Conservation (phyloP, 2,329 filamentous ascomycete species). For the Aspergillus eucalypticola region DNA sequence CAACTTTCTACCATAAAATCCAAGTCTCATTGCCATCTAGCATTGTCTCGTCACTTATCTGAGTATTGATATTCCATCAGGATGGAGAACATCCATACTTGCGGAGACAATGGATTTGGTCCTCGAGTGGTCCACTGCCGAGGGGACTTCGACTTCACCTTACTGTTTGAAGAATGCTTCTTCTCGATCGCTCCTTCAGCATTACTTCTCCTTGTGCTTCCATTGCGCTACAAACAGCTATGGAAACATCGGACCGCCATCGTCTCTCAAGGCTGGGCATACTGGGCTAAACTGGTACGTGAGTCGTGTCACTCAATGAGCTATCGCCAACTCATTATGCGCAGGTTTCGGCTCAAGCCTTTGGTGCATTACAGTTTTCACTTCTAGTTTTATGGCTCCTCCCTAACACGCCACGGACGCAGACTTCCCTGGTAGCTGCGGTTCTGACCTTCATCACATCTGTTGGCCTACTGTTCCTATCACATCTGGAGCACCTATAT, state of each 20-base stretch:
- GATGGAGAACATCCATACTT: conserved; percentile 2
- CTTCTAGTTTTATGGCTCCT: neutral
- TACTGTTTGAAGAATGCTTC: conserved; percentile 10
- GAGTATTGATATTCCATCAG: neutral
- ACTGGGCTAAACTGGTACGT: conserved; percentile 4
- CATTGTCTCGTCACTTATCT: neutral
- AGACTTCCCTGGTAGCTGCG: neutral
- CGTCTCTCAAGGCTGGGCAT: neutral
- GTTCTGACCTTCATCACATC: neutral
- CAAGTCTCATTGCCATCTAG: neutral
- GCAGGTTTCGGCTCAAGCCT: neutral
- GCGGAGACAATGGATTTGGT: neutral
- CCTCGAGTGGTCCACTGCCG: conserved; percentile 6
- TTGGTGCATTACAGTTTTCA: neutral
- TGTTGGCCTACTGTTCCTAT: conserved; percentile 4
- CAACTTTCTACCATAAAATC: neutral
- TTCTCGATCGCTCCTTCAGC: conserved; percentile 5
- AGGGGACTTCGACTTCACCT: conserved; percentile 13
- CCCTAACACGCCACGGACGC: conserved; percentile 1
- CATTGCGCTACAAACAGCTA: conserved; percentile 1
- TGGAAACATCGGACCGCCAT: neutral
- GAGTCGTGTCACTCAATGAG: neutral
- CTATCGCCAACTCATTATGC: too few relatives aligned
- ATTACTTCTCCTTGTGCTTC: neutral
- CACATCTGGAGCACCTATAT: conserved; percentile 8